Evolutionary conservation across 192 early-diverging fungal species (phyloP).

Genomic region (Lunasporangiospora selenospora): DNA sequence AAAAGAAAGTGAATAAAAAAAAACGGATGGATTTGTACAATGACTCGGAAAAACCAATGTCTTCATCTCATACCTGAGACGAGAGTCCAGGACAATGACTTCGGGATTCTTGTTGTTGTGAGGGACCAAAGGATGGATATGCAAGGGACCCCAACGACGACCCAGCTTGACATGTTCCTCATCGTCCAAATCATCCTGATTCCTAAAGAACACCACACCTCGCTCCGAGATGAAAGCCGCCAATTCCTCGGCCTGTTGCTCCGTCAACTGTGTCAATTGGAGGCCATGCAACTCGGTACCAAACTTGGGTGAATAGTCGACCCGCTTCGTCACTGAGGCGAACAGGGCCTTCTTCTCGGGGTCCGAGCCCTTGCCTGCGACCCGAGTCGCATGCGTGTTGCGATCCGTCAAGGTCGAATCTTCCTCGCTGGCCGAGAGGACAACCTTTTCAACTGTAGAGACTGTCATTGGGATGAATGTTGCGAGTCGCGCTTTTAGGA

Average conservation of each 20-base stretch:
- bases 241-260: constrained; percentile 63
- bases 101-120: constrained; percentile 28
- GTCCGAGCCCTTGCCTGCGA: constrained; percentile 53
- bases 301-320: constrained; percentile 60
- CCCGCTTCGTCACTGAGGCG: constrained; percentile 50
- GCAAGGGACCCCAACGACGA: constrained; percentile 25
- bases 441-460: constrained; percentile 12
- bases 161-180: constrained; percentile 33
- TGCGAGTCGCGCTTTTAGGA: too few relatives aligned
- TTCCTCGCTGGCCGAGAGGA: constrained; percentile 8
- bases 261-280: constrained; percentile 59
- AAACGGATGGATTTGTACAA: too few relatives aligned
- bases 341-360: constrained; percentile 58
- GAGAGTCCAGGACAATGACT: constrained; percentile 22
- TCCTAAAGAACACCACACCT: constrained; percentile 44
- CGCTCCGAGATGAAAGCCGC: constrained; percentile 60
- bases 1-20: too few relatives aligned
- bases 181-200: constrained; percentile 34
- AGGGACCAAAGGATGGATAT: constrained; percentile 20
- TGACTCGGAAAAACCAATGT: neutral
- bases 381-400: constrained; percentile 13
- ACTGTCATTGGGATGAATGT: constrained; percentile 35
- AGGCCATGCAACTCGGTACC: constrained; percentile 69
- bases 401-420: constrained; percentile 6
- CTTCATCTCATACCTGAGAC: constrained; percentile 10